Evolutionary conservation across 768 basidiomycete species (phyloP).

Genomic region (Polyporus arcularius): DNA sequence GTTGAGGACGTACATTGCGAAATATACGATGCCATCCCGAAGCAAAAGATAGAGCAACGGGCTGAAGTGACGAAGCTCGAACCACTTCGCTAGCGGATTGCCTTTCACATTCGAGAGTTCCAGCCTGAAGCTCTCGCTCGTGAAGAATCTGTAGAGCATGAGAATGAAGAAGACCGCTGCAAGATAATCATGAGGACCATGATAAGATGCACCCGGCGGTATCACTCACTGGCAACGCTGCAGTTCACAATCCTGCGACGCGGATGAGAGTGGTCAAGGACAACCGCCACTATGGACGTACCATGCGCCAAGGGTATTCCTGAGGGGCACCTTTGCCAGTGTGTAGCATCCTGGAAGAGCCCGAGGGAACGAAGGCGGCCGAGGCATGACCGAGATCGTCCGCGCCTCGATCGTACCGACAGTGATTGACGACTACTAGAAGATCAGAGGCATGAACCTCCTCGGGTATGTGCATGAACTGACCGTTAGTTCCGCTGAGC

Average conservation of each 20-base stretch:
- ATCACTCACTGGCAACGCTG: background rate
- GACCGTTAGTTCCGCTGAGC: background rate
- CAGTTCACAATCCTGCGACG: background rate
- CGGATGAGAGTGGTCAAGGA: background rate
- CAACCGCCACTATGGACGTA: background rate
- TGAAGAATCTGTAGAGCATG: background rate
- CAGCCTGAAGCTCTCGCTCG: background rate
- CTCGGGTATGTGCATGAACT: background rate
- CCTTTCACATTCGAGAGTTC: background rate
- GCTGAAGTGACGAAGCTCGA: background rate
- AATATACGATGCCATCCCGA: background rate
- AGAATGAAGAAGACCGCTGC: background rate
- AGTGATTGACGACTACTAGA: background rate
- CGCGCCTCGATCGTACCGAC: background rate
- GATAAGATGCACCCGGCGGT: background rate
- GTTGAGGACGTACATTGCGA: background rate
- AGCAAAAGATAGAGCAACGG: background rate
- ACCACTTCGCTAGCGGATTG: background rate
- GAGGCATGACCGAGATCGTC: background rate
- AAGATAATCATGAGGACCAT: background rate
- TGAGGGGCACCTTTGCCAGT: background rate
- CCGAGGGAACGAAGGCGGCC: background rate
- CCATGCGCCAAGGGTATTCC: background rate
- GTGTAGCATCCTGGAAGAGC: background rate
- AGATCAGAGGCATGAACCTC: background rate